Base-by-base conservation (phyloP, 805 yeast species). In the Candida railenensis region DNA sequence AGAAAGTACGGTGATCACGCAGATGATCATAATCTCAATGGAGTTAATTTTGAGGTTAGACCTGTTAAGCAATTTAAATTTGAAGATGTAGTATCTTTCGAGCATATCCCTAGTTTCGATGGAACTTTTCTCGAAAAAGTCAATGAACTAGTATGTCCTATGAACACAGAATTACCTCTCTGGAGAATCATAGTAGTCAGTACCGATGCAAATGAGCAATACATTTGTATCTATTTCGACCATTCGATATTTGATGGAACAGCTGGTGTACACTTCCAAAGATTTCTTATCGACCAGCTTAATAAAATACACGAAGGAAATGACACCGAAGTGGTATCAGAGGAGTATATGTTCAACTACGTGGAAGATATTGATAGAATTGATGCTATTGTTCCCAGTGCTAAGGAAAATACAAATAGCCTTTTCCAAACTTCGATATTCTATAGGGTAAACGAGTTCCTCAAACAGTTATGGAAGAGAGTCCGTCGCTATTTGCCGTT, bases 231-330 rank as follows among this genome's bases (percentile, higher is more conserved):
- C 25, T 44, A 43, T 19, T 62, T 57, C 45, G 66, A 67, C 21
- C 73, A 62, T 44, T 16, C 58, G 3, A 46, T 65, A 8, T 60
- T 62, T 36, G 74, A 70, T 52, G 76, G 74, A 2, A 54, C 56
- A 15, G 55, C 69, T 15, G 69, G 65, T 2, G 46, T 49, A 12
- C 52, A 52, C 38, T 65, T 69, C 48, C 69, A 65, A 36, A 45
- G 51, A 18, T 56, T 59, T 19, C 56, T 67, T 30, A 40, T 54
- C 12, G 41, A 47, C 15, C 53, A 53, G 37, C 34, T 55, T 45
- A 51, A 19, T 28, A 30, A 41, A 33, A 30, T 44, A 15, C 45
- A 44, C 8, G 28, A 22, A 8, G 22, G 20, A 2, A 19, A 20
- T 33, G 18, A 21, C 5, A 12, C 4, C 8, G 40, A 5, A 7